These are phyloP conservation scores for Wickerhamiella siamensis DNA, from an alignment of 805 yeast genomes.

Conservation along the genomic window DNA sequence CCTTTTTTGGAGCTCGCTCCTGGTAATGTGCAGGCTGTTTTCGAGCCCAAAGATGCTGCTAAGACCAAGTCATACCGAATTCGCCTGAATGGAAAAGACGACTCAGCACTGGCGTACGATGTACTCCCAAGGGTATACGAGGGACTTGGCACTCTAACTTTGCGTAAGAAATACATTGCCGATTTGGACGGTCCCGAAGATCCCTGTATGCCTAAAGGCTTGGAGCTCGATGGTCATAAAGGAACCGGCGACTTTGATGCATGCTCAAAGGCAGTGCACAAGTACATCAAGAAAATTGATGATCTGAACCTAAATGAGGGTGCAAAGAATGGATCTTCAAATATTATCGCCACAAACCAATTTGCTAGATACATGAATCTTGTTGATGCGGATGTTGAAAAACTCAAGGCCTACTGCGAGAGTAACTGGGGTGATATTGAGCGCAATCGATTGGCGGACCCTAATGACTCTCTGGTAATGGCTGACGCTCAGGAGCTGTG, in stretches of 20 bases:
- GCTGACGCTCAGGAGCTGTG: constrained; percentile 36
- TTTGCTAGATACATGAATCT: background rate
- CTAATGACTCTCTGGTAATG: background rate
- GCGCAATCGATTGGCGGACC: constrained; percentile 13
- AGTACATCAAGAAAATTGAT: constrained; percentile 23
- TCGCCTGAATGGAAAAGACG: constrained; percentile 4
- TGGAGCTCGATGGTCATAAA: background rate
- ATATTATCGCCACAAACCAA: background rate
- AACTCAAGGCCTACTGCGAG: constrained; percentile 6
- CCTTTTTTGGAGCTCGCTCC: constrained; percentile 21
- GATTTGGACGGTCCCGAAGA: background rate
- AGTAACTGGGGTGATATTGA: constrained; percentile 8
- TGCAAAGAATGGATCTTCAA: background rate
- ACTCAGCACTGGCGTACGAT: constrained; percentile 5
- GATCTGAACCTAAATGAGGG: background rate
- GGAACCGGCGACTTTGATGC: constrained; percentile 40
- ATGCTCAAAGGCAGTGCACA: constrained; percentile 36
- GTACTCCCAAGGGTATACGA: constrained; percentile 5
- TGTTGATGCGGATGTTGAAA: background rate
- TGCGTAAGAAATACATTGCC: constrained; percentile 2
- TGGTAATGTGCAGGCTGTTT: constrained; percentile 5
- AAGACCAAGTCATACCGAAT: constrained; percentile 7
- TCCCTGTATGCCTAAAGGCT: constrained; percentile 8
- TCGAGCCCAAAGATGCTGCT: background rate
- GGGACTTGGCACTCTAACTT: constrained; percentile 2